Evolutionary conservation across 306 rosid genomes (phyloP), one percentile per base, ranked within the genome.

Genomic region (Castanospermum australe): DNA sequence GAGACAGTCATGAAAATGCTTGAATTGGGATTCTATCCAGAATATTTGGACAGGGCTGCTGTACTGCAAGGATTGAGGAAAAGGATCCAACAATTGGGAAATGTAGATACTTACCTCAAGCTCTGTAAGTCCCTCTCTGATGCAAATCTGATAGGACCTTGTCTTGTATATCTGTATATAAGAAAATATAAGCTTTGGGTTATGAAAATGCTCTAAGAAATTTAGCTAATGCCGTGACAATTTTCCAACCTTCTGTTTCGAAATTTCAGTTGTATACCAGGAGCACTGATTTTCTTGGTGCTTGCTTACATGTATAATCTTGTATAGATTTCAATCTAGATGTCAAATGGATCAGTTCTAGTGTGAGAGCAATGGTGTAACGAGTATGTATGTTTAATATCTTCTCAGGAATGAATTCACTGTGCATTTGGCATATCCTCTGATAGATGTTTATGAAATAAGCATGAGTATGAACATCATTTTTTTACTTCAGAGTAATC

Each of bases 131-230:
- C 81, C 78, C 92, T 95, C 33, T 88, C 91, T 28, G 97, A 92
- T 87, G 87, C 87, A 66, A 85, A 84, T 79, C 83, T 95, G 12
- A 84, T 95, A 22, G 98, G 90, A 67, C 95, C 99, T 11, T 87
- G 93, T 82, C 92, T 92, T 77, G 69, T 92, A 45, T 93, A 95
- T 87, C 78, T 95, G 86, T 89, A 89, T 77, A 86, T 90, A 67
- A 92, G 89, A 79, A 95, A 91, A 79, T 75, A 86, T 73, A 95
- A 90, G 79, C 90, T 95, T 59, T 95, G 99, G 99, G 85, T 91
- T 82, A 77, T 91, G 82, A 91, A 91, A 84, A 88, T 84, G 91
- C 66, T 95, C 41, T 95, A 85, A 88, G 63, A 56, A 73, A 50
- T 22, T 61, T 52, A 62, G 33, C n/a, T 35, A 21, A 36, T 24